phyloP scores from a whole-genome alignment of 768 basidiomycete genomes.

The Jaapia argillacea region DNA sequence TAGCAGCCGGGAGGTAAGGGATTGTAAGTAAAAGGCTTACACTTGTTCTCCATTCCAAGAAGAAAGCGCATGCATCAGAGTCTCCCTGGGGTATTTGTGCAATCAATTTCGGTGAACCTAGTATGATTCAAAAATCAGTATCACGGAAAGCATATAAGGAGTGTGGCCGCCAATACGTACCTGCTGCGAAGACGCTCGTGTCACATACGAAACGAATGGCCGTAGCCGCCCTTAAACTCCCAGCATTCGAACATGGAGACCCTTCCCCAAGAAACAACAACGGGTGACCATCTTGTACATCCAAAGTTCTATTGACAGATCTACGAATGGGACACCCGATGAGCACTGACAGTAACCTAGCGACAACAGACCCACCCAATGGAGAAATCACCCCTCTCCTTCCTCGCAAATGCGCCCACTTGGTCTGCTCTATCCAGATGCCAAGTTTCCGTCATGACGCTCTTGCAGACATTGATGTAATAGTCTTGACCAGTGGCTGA shows the following conservation, averaged over 20 bases:
- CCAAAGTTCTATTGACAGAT: conserved; percentile 54
- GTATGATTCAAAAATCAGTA: too few species aligned
- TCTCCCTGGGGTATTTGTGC: conserved; percentile 63
- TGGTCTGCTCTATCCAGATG: conserved; percentile 39
- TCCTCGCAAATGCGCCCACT: conserved; percentile 53
- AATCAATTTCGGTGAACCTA: conserved; percentile 44
- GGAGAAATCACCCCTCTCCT: conserved; percentile 57
- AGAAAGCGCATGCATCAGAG: conserved; percentile 62
- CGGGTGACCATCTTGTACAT: conserved; percentile 39
- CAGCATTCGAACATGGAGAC: conserved; percentile 47
- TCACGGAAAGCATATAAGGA: too few species aligned
- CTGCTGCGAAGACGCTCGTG: conserved; percentile 43
- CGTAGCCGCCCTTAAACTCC: conserved; percentile 44
- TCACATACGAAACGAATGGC: conserved; percentile 76
- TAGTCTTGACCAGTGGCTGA: conserved; percentile 37
- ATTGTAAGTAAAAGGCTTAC: conserved; percentile 30
- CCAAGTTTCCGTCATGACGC: conserved; percentile 48
- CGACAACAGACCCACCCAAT: conserved; percentile 42
- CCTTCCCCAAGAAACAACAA: conserved; percentile 51
- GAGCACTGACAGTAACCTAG: neutral
- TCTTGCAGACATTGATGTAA: conserved; percentile 56
- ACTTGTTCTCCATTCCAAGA: conserved; percentile 78
- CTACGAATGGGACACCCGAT: conserved; percentile 20
- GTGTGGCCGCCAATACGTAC: too few species aligned
- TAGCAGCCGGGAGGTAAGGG: neutral